phyloP scores from a whole-genome alignment of 495 filamentous ascomycete species.

The Xylaria acuta region DNA sequence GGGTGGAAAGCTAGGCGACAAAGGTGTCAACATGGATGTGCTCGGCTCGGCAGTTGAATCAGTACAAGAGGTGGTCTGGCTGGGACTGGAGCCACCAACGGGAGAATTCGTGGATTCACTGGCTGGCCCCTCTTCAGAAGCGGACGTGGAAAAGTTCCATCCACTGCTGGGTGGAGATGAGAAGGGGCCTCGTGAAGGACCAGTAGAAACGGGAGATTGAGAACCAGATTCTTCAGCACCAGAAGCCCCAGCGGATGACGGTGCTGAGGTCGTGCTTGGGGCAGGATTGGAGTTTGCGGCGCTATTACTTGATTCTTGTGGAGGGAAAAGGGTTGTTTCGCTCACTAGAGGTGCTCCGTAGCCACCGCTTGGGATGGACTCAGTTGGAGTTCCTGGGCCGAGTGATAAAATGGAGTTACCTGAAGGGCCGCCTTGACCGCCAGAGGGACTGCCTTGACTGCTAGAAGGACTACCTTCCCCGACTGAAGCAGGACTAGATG shows the following conservation, averaged over 20 bases:
- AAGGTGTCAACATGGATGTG: slow-evolving; percentile 22
- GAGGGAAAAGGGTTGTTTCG: slow-evolving; percentile 23
- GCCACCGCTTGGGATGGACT: slow-evolving; percentile 14
- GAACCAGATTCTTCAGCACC: slow-evolving; percentile 26
- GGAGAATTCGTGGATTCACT: slow-evolving; percentile 21
- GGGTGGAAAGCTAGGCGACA: slow-evolving; percentile 34
- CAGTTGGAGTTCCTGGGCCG: slow-evolving; percentile 5
- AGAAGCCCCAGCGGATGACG: slow-evolving; percentile 28
- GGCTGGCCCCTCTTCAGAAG: slow-evolving; percentile 17
- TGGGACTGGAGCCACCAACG: slow-evolving; percentile 8
- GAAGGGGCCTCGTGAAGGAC: slow-evolving; percentile 33
- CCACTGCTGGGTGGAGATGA: slow-evolving; percentile 38
- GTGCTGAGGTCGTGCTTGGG: neutral
- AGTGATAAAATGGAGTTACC: neutral
- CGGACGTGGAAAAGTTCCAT: slow-evolving; percentile 35
- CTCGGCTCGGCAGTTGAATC: slow-evolving; percentile 18
- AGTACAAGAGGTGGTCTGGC: slow-evolving; percentile 23
- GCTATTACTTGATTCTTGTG: slow-evolving; percentile 24
- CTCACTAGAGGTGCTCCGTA: slow-evolving; percentile 20
- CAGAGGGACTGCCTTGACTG: neutral
- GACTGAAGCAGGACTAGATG: neutral
- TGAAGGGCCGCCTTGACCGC: neutral
- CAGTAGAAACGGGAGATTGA: slow-evolving; percentile 18
- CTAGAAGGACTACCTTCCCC: neutral
- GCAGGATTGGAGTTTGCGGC: slow-evolving; percentile 25